A percentile compares a stretch with the other conserved stretches of the same genome.
phyloP scores from a whole-genome alignment of 2,329 filamentous ascomycete species.

The Elsinoe fawcettii region DNA sequence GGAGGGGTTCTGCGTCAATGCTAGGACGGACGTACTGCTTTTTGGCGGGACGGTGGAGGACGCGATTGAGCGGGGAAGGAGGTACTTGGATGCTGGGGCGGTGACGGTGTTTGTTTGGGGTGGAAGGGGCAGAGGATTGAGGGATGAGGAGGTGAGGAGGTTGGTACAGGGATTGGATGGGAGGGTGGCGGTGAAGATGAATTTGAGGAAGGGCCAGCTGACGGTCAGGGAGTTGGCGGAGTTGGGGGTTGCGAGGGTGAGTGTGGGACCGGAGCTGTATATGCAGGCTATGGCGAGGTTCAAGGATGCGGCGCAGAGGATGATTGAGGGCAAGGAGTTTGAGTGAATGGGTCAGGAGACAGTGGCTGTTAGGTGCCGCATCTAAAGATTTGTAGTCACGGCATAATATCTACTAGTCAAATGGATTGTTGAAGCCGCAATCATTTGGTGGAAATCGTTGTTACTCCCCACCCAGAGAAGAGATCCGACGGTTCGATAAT shows the following conservation, averaged over 20 bases:
- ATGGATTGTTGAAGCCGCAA: too few species aligned
- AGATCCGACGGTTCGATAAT: too few species aligned
- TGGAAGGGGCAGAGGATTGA: constrained; percentile 38
- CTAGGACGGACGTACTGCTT: constrained; percentile 49
- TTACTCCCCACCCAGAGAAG: too few species aligned
- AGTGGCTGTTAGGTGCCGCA: too few species aligned
- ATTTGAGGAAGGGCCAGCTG: constrained; percentile 33
- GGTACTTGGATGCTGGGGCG: constrained; percentile 52
- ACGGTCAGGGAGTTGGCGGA: constrained; percentile 25
- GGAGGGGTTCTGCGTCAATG: constrained; percentile 51
- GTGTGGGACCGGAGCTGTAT: constrained; percentile 41
- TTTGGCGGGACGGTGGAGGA: constrained; percentile 38
- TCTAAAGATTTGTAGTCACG: too few species aligned
- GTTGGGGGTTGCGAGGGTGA: constrained; percentile 50
- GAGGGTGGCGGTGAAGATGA: constrained; percentile 43
- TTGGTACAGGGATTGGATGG: constrained; percentile 45
- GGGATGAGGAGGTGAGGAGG: constrained; percentile 39
- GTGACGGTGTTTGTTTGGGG: constrained; percentile 57
- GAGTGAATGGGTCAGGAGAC: not conserved
- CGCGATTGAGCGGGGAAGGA: constrained; percentile 46
- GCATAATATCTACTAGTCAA: too few species aligned
- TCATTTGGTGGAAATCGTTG: too few species aligned
- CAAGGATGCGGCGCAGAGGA: not conserved
- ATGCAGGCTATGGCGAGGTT: constrained; percentile 17
- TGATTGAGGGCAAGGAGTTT: not conserved